Evolutionary conservation across 768 basidiomycete species (phyloP), one percentile per base, ranked within the genome.

Genomic region (Suillus placidus): DNA sequence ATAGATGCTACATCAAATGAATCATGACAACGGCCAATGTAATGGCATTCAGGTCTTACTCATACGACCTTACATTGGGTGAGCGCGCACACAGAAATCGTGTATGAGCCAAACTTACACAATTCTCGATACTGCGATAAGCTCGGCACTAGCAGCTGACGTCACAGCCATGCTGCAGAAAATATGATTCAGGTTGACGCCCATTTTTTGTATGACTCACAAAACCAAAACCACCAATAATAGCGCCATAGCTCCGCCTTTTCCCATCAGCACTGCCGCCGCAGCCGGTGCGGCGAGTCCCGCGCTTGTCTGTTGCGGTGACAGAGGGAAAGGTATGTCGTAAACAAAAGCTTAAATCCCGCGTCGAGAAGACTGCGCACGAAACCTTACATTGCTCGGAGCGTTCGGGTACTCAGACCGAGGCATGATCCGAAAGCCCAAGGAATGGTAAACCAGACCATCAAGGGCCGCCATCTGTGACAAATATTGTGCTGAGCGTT

Each of bases 391-490:
- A 61, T 70, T 65, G 5, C 34, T 64, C 66, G 60, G 32, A 71
- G 61, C 23, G 67, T 75, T 32, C 65, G 67, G 14, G 71, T 71
- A 35, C 72, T 69, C 20, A 77, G 68, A 40, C 77, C 78, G 68
- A 77, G 68, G 49, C 70, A 72, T 0, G 77, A 77, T 13, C 74
- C 78, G 58, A 80, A 76, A 5, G 73, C 74, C 71, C 74, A 80
- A 16, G 78, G 67, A 18, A 68, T 60, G 30, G 67, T 52, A 35
- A 68, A 76, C 80, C 78, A 82, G 66, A 4, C 80, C 81, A 7
- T 80, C 81, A 23, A 81, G 76, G 26, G 26, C 73, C n/a, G n/a
- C n/a, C n/a, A 83, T 77, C 74, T 80, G 70, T 6, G 62, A 66
- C 16, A n/a, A n/a, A n/a, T n/a, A 56, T 14, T 26, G 14, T 55